Evolutionary conservation across 257 asterid genomes (phyloP), one percentile per base, ranked within the genome.

Genomic region (Nemophila menziesii): DNA sequence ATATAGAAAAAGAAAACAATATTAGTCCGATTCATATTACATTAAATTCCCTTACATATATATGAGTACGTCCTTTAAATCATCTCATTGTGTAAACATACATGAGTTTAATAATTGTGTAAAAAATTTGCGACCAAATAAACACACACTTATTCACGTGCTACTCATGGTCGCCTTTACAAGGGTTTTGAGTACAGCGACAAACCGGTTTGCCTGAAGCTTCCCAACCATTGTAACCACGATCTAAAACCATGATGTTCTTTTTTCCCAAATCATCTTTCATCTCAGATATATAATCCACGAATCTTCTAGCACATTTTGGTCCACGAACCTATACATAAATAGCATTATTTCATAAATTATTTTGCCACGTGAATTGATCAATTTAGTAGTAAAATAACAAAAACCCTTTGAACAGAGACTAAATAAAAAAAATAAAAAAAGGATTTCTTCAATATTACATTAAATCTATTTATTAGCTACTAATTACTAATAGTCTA

Each of bases 141-240:
- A 22, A 2, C 5, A 14, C 1, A 13, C 11, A 11, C 11, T 26
- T 5, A 18, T 9, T 6, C 46, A 20, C 26, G 14, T 37, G 51
- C 49, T n/a, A 36, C 51, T 51, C 65, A 66, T 49, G 65, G 47
- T 65, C 71, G 15, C 86, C 79, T 63, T 80, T 89, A 73, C 98
- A 85, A 37, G 83, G 72, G 20, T 19, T 36, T n/a, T 85, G 80
- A 43, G 53, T 67, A 77, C 98, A 89, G 48, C 71, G 92, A 46
- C 98, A 85, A 43, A 89, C 78, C 1, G 96, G 94, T 43, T 69
- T 72, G 36, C 96, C 98, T 0, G 93, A 72, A 50, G 94, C 71
- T 71, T 80, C 93, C 96, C 96, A 89, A 15, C 96, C 98, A 40
- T 78, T 89, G 44, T 50, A 89, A 22, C 98, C 98, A 0, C 85